phyloP scores from a whole-genome alignment of 83 land plant genomes.

The Thuja plicata region DNA sequence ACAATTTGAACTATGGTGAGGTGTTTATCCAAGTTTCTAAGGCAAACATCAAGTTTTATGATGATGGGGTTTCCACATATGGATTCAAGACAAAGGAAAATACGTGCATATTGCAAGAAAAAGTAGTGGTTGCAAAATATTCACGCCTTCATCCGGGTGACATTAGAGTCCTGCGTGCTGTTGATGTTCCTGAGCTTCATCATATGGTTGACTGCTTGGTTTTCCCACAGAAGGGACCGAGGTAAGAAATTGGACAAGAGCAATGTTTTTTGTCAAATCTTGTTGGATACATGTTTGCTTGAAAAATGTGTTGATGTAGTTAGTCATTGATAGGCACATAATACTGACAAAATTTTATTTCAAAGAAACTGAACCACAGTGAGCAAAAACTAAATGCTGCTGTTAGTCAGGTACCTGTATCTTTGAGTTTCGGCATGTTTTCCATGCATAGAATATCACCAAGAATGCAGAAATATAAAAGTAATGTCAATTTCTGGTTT shows the following conservation, averaged over 20 bases:
- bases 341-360: background rate
- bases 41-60: slow-evolving; percentile 35
- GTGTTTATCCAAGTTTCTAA: slow-evolving; percentile 65
- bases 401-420: background rate
- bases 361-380: background rate
- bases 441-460: background rate
- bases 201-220: slow-evolving; percentile 60
- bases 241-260: slow-evolving; percentile 29
- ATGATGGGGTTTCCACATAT: slow-evolving; percentile 27
- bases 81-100: slow-evolving; percentile 30
- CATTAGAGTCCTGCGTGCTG: slow-evolving; percentile 63
- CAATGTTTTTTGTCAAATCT: background rate
- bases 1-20: slow-evolving; percentile 71
- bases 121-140: slow-evolving; percentile 68
- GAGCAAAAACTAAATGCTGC: background rate
- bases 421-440: background rate
- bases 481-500: background rate
- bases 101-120: slow-evolving; percentile 48
- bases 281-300: background rate
- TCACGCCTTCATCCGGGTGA: slow-evolving; percentile 83
- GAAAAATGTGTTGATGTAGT: background rate
- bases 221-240: slow-evolving; percentile 66
- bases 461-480: background rate
- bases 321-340: background rate
- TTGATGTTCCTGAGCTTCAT: slow-evolving; percentile 38